Evolutionary conservation across 2,329 filamentous ascomycete genomes (phyloP).

Genomic region (Fusarium sp.): DNA sequence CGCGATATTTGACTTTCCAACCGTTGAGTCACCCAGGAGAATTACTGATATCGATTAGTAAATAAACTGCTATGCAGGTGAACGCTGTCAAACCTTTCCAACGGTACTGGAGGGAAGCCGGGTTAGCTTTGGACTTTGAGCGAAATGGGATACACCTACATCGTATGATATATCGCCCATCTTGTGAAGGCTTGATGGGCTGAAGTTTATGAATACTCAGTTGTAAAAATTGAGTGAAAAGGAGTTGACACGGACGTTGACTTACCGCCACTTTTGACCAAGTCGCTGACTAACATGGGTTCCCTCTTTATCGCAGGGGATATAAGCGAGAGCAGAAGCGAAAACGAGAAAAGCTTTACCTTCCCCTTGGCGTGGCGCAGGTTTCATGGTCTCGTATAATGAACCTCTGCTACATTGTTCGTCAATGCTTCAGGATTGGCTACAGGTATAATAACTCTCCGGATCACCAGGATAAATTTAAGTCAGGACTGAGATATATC

Average conservation of each 20-base stretch:
- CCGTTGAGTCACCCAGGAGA: neutral
- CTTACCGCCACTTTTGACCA: neutral
- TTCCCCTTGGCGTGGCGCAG: neutral
- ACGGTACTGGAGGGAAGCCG: neutral
- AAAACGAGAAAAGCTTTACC: neutral
- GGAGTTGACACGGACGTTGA: too few species aligned
- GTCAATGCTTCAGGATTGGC: neutral
- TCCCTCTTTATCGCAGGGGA: neutral
- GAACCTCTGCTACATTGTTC: neutral
- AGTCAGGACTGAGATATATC: too few species aligned
- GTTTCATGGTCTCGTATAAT: neutral
- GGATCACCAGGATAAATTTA: too few species aligned
- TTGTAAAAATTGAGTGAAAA: neutral
- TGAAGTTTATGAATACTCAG: fast-evolving
- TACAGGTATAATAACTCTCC: too few species aligned
- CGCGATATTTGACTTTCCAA: constrained; percentile 5
- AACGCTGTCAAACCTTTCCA: neutral
- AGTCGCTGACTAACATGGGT: neutral
- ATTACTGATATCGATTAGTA: neutral
- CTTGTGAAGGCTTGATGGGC: fast-evolving
- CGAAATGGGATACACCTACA: fast-evolving
- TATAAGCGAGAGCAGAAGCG: neutral
- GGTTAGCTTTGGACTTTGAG: neutral
- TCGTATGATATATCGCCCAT: neutral
- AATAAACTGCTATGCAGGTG: fast-evolving